phyloP scores from a whole-genome alignment of 2,329 filamentous ascomycete genomes.

The Alternaria brassicae region DNA sequence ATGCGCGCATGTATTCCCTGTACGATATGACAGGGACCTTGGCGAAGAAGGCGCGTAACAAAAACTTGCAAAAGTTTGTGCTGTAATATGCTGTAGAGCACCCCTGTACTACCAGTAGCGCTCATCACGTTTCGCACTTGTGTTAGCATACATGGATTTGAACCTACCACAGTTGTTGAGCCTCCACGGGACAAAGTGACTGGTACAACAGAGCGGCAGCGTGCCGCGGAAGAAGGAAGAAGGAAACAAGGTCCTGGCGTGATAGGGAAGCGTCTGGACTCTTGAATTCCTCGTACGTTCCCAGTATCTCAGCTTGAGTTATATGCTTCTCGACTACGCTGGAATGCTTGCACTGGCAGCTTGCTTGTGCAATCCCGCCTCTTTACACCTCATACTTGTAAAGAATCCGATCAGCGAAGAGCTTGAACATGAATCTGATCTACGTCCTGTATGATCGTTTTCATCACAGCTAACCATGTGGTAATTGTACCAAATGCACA shows the following conservation, averaged over 20 bases:
- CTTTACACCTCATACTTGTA: neutral
- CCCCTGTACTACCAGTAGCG: neutral
- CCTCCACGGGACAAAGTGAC: neutral
- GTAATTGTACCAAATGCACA: neutral
- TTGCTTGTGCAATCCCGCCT: neutral
- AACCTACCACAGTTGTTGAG: neutral
- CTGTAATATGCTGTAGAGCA: neutral
- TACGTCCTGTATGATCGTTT: neutral
- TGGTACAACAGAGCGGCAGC: constrained; percentile 1
- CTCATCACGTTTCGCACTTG: neutral
- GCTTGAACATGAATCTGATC: too few relatives aligned
- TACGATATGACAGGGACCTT: neutral
- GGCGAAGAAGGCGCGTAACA: neutral
- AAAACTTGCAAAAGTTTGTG: neutral
- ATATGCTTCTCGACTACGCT: neutral
- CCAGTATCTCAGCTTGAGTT: neutral
- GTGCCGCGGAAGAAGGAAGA: neutral
- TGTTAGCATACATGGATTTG: neutral
- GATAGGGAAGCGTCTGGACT: neutral
- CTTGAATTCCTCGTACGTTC: neutral
- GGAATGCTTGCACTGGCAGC: neutral
- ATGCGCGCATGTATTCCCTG: neutral
- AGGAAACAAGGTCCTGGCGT: neutral
- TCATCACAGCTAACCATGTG: neutral
- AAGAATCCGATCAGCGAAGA: neutral